Base-by-base conservation (phyloP, 805 yeast genomes). In the Nematodospora valgi region DNA sequence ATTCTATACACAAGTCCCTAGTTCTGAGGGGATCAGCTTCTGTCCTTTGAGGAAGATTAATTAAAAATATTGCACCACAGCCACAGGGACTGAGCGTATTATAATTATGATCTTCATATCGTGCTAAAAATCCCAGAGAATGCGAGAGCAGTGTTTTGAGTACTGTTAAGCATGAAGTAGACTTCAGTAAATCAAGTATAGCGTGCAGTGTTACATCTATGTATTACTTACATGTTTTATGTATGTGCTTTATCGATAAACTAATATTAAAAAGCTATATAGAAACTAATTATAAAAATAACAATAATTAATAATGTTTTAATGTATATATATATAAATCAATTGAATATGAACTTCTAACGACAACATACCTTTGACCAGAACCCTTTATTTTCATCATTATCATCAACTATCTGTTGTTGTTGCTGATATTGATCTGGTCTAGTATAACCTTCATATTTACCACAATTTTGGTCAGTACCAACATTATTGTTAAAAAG, bases 331-430 rank as follows among this genome's bases (percentile, higher is more conserved):
- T n/a, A n/a, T n/a, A n/a, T n/a, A n/a, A n/a, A n/a, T n/a, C n/a
- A n/a, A n/a, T n/a, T n/a, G n/a, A n/a, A n/a, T n/a, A n/a, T n/a
- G n/a, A n/a, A n/a, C 52, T n/a, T n/a, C n/a, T 52, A 67, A 38
- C 59, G 66, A 44, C 73, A 68, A 48, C 73, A 68, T 34, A 68
- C 44, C 40, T 63, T 64, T 15, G 68, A 45, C 65, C 67, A 66
- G 40, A 66, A 65, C 8, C 71, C 68, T 48, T 63, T 62, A 32
- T 49, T 42, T 32, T 62, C 68, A 26, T 60, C 68, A 15, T 49
- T 46, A 11, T 54, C 64, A 16, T 43, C 54, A 18, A 48, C 52
- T 17, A 47, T 49, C 46, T 63, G 68, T 48, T 62, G 69, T 46
- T 67, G 69, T 34, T 64, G 65, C n/a, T n/a, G n/a, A 35, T 63